Evolutionary conservation across 768 basidiomycete species (phyloP), one percentile per base, ranked within the genome.

Genomic region (Boletus speciosus): DNA sequence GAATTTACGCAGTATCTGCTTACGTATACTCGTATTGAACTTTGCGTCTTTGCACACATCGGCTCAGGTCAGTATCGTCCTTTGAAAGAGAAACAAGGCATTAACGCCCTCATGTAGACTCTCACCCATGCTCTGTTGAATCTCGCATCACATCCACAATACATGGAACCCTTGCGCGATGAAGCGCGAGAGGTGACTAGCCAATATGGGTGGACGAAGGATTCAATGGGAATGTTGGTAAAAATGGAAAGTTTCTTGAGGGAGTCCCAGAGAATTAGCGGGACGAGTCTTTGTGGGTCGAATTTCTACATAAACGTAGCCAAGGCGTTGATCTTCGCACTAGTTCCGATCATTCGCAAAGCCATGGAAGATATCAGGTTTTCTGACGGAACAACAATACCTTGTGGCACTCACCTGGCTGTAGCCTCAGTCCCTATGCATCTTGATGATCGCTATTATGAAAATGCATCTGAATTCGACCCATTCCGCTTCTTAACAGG

Each of bases 171-270:
- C n/a, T 61, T 80, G 10, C 72, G 78, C 15, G 65, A 74, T 34
- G 79, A 80, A 56, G 66, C 68, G 23, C 72, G 67, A 51, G 58
- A 52, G 10, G 66, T 73, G 8, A 55, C 74, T 25, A 48, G 56
- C 12, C 57, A 60, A 34, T 57, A 73, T n/a, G 73, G 64, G 32
- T 76, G 70, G 67, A 63, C 61, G 3, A 73, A 71, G 56, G 54
- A 57, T 27, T 65, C 66, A 12, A 66, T 77, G 61, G 62, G 54
- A 8, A 69, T 63, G 55, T 54, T 75, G 59, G 63, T 67, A 54
- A 71, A 72, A 59, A 60, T 76, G 51, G 76, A 78, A 50, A 78
- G 76, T 47, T 77, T 79, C 58, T 47, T 79, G 49, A 73, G 71
- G 47, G 77, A 78, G 55, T 71, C 72, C 3, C 69, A 73, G 56